phyloP scores from a whole-genome alignment of 1,139 yeast species.

The Lizanozyma gosingica region DNA sequence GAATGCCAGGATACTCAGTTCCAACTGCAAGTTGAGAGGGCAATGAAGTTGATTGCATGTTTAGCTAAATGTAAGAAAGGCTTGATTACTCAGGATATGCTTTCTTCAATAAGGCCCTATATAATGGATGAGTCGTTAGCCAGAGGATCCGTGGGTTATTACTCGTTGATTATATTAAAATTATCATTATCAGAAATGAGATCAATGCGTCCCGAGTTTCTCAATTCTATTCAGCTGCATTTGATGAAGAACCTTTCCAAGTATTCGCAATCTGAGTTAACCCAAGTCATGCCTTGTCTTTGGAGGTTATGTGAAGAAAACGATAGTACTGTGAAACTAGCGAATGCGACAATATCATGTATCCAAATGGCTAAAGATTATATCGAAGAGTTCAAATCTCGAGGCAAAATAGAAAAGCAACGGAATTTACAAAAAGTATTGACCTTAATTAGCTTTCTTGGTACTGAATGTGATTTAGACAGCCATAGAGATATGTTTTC shows the following conservation, averaged over 20 bases:
- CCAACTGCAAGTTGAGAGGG: slow-evolving; percentile 17
- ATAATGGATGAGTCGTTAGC: slow-evolving; percentile 37
- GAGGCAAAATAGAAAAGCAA: slow-evolving; percentile 19
- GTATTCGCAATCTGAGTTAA: slow-evolving; percentile 47
- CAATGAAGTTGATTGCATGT: slow-evolving; percentile 42
- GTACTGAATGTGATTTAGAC: slow-evolving; percentile 56
- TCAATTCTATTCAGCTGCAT: slow-evolving; percentile 40
- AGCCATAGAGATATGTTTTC: slow-evolving; percentile 30
- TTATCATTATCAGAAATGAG: slow-evolving; percentile 34
- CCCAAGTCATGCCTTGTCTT: slow-evolving; percentile 61
- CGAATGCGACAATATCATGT: slow-evolving; percentile 55
- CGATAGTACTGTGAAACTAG: slow-evolving; percentile 39
- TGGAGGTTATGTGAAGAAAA: slow-evolving; percentile 45
- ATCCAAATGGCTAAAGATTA: slow-evolving; percentile 39
- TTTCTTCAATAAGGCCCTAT: slow-evolving; percentile 53
- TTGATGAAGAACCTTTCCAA: slow-evolving; percentile 50
- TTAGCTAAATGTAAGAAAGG: slow-evolving; percentile 42
- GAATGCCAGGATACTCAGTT: slow-evolving; percentile 13
- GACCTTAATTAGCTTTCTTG: slow-evolving; percentile 60
- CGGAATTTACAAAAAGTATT: slow-evolving; percentile 48
- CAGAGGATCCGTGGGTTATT: slow-evolving; percentile 29
- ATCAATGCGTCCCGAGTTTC: slow-evolving; percentile 43
- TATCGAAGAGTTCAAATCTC: slow-evolving; percentile 18
- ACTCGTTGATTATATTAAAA: slow-evolving; percentile 46
- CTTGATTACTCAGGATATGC: slow-evolving; percentile 54